Conservation (phyloP, 1,284 basidiomycete species). For the Ceratobasidium sp. region DNA sequence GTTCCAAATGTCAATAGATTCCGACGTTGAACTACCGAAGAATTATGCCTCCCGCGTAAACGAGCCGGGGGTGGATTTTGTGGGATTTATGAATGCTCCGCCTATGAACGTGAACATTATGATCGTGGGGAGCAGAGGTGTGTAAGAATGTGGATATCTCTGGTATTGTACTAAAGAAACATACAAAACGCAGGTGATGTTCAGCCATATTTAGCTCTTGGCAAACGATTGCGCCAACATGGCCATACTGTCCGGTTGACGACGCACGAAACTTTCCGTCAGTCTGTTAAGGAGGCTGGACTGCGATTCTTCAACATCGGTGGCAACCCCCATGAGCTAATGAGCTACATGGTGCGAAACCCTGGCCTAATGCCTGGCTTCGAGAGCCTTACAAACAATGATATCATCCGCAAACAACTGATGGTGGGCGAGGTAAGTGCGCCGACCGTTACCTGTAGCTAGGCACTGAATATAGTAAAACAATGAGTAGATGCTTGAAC, state of each 20-base stretch:
- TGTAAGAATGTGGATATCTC: slow-evolving; percentile 66
- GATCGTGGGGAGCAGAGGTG: slow-evolving; percentile 53
- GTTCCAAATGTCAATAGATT: slow-evolving; percentile 37
- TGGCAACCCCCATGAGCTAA: slow-evolving; percentile 67
- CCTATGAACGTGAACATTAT: slow-evolving; percentile 68
- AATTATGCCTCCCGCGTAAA: slow-evolving; percentile 60
- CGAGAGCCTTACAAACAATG: slow-evolving; percentile 61
- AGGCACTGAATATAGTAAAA: background rate
- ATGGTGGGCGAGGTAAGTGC: slow-evolving; percentile 62
- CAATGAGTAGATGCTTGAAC: slow-evolving; percentile 66
- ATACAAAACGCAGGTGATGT: slow-evolving; percentile 70
- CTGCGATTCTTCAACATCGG: slow-evolving; percentile 69
- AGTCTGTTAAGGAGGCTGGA: slow-evolving; percentile 63
- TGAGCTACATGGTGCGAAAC: slow-evolving; percentile 70
- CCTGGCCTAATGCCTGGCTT: slow-evolving; percentile 65
- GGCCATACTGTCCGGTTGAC: slow-evolving; percentile 73
- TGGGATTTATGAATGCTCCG: slow-evolving; percentile 56
- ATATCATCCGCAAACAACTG: slow-evolving; percentile 60
- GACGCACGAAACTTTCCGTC: slow-evolving; percentile 69
- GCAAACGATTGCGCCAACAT: slow-evolving; percentile 62
- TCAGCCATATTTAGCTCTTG: slow-evolving; percentile 74
- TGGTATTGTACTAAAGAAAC: slow-evolving; percentile 66
- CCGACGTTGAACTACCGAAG: slow-evolving; percentile 53
- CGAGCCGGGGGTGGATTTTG: slow-evolving; percentile 63
- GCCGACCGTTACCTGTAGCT: slow-evolving; percentile 58